phyloP scores from a whole-genome alignment of 768 basidiomycete species.

The Lactarius akahatsu region DNA sequence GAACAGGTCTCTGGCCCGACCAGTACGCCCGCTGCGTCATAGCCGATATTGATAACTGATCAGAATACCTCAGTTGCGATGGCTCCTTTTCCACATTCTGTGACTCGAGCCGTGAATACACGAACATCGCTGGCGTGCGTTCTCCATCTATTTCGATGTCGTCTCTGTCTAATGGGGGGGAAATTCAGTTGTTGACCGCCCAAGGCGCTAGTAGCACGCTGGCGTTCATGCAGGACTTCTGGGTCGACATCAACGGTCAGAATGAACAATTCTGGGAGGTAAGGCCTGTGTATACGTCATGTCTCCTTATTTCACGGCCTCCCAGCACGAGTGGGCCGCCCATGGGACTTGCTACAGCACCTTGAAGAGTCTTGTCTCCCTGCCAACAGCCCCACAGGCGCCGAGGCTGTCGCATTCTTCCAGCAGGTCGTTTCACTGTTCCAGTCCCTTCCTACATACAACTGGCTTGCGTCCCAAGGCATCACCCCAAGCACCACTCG shows the following conservation, averaged over 20 bases:
- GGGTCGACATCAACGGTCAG: constrained; percentile 59
- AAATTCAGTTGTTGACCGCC: constrained; percentile 52
- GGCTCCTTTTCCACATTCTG: constrained; percentile 38
- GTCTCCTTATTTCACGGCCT: not conserved
- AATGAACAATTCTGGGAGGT: constrained; percentile 73
- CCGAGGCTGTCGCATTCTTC: constrained; percentile 74
- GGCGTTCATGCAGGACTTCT: constrained; percentile 59
- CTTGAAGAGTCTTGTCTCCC: constrained; percentile 57
- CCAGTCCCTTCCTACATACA: constrained; percentile 70
- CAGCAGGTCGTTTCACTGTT: constrained; percentile 58
- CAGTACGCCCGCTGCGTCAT: constrained; percentile 39
- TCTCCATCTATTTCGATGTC: not conserved
- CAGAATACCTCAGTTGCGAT: constrained; percentile 50
- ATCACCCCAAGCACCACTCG: constrained; percentile 63
- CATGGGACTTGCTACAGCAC: constrained; percentile 68
- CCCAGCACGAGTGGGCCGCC: constrained; percentile 62
- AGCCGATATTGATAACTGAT: not conserved
- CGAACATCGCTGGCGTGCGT: constrained; percentile 42
- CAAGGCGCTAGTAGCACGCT: constrained; percentile 61
- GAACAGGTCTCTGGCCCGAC: constrained; percentile 64
- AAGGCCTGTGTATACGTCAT: constrained; percentile 24
- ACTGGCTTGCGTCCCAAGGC: constrained; percentile 67
- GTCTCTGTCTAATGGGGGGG: constrained; percentile 4
- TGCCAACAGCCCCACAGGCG: constrained; percentile 54
- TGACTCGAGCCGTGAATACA: constrained; percentile 48